Evolutionary conservation across 2,329 filamentous ascomycete genomes (phyloP).

Genomic region (Microdochium paspali): DNA sequence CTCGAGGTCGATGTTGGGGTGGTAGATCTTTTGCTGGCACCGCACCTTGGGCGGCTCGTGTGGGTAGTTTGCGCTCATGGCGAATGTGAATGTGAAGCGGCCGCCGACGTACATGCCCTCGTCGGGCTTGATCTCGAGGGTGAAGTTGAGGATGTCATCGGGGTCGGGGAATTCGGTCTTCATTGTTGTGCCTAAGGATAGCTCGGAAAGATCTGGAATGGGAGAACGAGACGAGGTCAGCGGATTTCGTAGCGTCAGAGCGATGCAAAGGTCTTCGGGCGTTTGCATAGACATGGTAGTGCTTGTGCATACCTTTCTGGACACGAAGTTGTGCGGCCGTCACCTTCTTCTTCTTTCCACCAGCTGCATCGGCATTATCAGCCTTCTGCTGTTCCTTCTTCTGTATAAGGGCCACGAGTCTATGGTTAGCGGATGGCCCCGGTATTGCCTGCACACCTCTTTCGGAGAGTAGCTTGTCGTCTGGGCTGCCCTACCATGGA

Average conservation of each 20-base stretch:
- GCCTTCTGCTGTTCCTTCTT: conserved; percentile 97
- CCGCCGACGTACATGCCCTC: conserved; percentile 85
- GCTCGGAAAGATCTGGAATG: conserved; percentile 63
- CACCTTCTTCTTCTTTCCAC: conserved; percentile 94
- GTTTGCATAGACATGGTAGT: neutral
- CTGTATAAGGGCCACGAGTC: conserved; percentile 33
- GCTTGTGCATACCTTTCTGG: conserved; percentile 66
- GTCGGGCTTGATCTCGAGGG: conserved; percentile 73
- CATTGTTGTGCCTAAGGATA: conserved; percentile 73
- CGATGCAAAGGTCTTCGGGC: too few species aligned
- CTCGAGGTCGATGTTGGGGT: conserved; percentile 96
- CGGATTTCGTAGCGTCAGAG: too few species aligned
- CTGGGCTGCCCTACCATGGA: conserved; percentile 64
- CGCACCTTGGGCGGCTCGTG: conserved; percentile 97
- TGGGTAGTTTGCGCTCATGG: conserved; percentile 89
- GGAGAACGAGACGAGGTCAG: neutral
- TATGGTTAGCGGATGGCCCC: conserved; percentile 10
- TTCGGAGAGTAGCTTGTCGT: conserved; percentile 1
- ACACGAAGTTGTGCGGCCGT: conserved; percentile 91
- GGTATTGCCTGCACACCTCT: too few species aligned
- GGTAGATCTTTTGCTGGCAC: conserved; percentile 97
- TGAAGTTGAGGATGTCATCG: conserved; percentile 80
- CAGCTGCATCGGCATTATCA: conserved; percentile 66
- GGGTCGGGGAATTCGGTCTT: conserved; percentile 71
- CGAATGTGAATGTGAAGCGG: conserved; percentile 80